A percentile compares a stretch with the other conserved stretches of the same genome.
These are phyloP conservation scores for Sarcomyxa edulis DNA, from an alignment of 768 basidiomycete genomes.

Conservation along the genomic window DNA sequence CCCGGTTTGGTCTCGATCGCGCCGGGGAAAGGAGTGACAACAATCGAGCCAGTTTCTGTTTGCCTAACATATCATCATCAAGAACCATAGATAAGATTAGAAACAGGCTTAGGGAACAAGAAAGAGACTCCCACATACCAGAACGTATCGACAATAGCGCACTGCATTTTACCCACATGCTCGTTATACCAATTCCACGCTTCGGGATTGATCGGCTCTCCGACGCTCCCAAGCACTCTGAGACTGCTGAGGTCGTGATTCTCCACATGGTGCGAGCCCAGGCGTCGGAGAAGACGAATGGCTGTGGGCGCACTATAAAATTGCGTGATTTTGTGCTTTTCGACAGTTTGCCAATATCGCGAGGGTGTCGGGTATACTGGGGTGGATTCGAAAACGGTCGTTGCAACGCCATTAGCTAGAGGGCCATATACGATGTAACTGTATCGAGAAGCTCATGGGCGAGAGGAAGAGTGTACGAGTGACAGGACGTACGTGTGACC, in stretches of 20 bases:
- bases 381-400: constrained; percentile 92
- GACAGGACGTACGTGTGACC: constrained; percentile 66
- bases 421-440: constrained; percentile 96
- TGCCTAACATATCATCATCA: constrained; percentile 49
- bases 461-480: constrained; percentile 4
- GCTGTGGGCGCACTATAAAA: constrained; percentile 95
- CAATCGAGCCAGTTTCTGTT: constrained; percentile 96
- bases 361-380: constrained; percentile 95
- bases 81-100: not conserved
- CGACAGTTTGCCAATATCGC: constrained; percentile 95
- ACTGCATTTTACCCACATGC: constrained; percentile 81
- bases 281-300: constrained; percentile 79
- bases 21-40: constrained; percentile 93
- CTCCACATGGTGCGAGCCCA: constrained; percentile 84
- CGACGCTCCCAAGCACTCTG: constrained; percentile 88
- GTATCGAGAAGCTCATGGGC: constrained; percentile 3
- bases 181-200: constrained; percentile 99
- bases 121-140: constrained; percentile 37
- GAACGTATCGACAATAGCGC: constrained; percentile 92
- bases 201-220: constrained; percentile 98
- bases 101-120: not conserved
- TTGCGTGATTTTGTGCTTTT: constrained; percentile 90
- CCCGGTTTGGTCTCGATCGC: constrained; percentile 96
- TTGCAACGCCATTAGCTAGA: constrained; percentile 77
- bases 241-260: constrained; percentile 76